Evolutionary conservation across 2,329 filamentous ascomycete species (phyloP), one percentile per base, ranked within the genome.

Genomic region (Xylariaceae sp.): DNA sequence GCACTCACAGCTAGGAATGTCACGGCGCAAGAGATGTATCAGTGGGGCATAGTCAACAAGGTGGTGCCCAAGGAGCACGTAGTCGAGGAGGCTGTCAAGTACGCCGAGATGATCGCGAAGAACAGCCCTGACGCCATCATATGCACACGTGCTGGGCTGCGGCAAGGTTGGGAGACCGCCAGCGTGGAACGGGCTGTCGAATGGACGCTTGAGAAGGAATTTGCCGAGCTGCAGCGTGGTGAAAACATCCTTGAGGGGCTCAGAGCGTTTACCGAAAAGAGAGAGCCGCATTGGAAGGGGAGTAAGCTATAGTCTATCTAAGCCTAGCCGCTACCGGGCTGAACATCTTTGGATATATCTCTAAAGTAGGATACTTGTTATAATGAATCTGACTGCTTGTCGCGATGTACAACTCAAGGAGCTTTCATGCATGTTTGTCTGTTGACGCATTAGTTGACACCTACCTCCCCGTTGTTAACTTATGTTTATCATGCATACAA

Each of bases 41-140:
- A 59, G 32, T 65, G 62, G 61, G 62, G 62, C 15, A 24, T 66
- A 2, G 62, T 66, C 8, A 65, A 66, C 40, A 63, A 62, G 50
- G 60, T 64, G 32, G 61, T 64, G 10, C 57, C 61, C 15, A 57
- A 51, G 33, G 61, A 62, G 32, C 43, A 52, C 3, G 58, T 96
- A 9, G 78, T 95, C 26, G 82, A 86, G 48, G 94, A 95, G 73
- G 89, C 91, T 1, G 79, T 87, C 29, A 87, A 93, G 72, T 81
- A 94, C 21, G 91, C 85, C 32, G 88, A 93, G 64, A 81, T 58
- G 23, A 64, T 65, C 33, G 63, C 61, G 36, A 55, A 50, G 49
- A 65, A 65, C 32, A 65, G 63, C 46, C 63, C 63, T 6, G 64
- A 66, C 23, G 61, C 64, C 6, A 65, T 66, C 39, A 60, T 66